Evolutionary conservation across 192 early-diverging fungal genomes (phyloP).

Genomic region (Backusella liffmaniae): DNA sequence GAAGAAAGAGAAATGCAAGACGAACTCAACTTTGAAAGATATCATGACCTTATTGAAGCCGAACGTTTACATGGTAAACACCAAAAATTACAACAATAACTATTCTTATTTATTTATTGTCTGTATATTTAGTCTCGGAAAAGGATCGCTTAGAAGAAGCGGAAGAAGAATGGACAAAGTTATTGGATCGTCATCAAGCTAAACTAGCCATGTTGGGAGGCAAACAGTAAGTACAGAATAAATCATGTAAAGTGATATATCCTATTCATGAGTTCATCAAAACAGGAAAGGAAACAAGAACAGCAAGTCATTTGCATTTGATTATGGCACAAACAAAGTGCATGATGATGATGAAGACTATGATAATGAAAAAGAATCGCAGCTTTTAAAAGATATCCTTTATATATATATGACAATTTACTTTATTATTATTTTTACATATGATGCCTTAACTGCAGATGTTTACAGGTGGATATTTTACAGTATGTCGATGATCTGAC

Average conservation of each 20-base stretch:
- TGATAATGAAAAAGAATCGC: constrained; percentile 16
- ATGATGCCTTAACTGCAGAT: constrained; percentile 21
- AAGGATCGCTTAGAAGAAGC: constrained; percentile 37
- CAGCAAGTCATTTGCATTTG: constrained; percentile 28
- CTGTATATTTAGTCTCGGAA: constrained; percentile 31
- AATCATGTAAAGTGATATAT: background rate
- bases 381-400: constrained; percentile 44
- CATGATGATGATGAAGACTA: background rate
- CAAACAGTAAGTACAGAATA: constrained; percentile 16
- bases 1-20: constrained; percentile 46
- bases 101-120: background rate
- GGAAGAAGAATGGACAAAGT: constrained; percentile 56
- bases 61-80: constrained; percentile 41
- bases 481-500: constrained; percentile 42
- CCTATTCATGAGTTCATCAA: too few relatives aligned
- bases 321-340: constrained; percentile 24
- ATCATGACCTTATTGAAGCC: constrained; percentile 49
- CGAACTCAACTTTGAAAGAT: constrained; percentile 55
- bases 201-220: constrained; percentile 32
- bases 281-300: constrained; percentile 18
- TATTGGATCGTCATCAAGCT: constrained; percentile 45
- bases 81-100: background rate
- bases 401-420: background rate
- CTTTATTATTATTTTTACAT: background rate
- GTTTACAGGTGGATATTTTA: constrained; percentile 39